phyloP scores from a whole-genome alignment of 2,329 filamentous ascomycete species.

The Stagonosporopsis vannaccii region DNA sequence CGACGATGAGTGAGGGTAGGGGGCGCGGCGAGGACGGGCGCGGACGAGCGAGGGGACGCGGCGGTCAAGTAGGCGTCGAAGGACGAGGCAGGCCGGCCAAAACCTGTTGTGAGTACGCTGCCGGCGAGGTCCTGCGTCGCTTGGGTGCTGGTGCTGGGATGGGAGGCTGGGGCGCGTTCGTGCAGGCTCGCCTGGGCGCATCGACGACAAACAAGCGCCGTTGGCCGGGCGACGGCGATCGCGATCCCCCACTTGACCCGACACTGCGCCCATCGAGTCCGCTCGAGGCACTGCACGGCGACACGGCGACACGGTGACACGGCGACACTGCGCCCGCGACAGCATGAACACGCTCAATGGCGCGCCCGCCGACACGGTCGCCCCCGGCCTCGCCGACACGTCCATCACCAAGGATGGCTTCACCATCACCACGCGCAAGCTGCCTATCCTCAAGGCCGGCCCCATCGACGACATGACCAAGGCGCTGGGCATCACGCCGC shows the following conservation, averaged over 20 bases:
- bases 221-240: conserved; percentile 7
- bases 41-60: conserved; percentile 16
- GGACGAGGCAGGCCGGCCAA: background rate
- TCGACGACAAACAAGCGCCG: conserved; percentile 11
- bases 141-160: conserved; percentile 18
- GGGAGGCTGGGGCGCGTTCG: conserved; percentile 13
- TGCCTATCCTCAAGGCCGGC: conserved; percentile 90
- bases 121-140: conserved; percentile 14
- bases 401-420: conserved; percentile 61
- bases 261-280: conserved; percentile 2
- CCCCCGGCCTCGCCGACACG: conserved; percentile 44
- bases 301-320: conserved; percentile 17
- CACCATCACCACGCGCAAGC: conserved; percentile 81
- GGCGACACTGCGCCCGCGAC: conserved; percentile 4
- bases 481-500: conserved; percentile 82
- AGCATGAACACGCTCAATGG: conserved; percentile 41
- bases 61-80: background rate
- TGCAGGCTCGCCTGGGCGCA: background rate
- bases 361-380: conserved; percentile 42
- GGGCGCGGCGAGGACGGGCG: background rate
- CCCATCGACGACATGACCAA: conserved; percentile 86
- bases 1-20: background rate
- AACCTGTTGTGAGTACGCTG: conserved; percentile 15
- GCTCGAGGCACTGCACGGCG: background rate
- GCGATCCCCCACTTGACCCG: conserved; percentile 18